A percentile compares a stretch with the other conserved stretches of the same genome.
These are phyloP conservation scores for Alternaria panax DNA, from an alignment of 2,329 filamentous ascomycete species.

Conservation along the genomic window DNA sequence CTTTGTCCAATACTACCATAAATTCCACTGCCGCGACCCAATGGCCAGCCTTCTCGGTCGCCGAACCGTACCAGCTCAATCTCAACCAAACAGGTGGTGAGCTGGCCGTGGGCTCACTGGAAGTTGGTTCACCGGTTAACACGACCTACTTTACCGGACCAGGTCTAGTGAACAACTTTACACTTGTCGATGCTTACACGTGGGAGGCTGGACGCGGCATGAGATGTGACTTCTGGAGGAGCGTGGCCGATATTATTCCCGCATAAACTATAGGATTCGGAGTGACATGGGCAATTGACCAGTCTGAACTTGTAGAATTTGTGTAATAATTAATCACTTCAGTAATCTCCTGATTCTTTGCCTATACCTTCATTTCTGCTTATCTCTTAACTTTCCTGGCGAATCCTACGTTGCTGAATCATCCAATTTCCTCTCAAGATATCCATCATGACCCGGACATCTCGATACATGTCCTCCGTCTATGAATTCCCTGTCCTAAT, in stretches of 20 bases:
- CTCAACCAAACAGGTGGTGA: slow-evolving; percentile 27
- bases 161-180: slow-evolving; percentile 15
- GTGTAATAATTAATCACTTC: not conserved
- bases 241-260: slow-evolving; percentile 9
- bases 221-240: slow-evolving; percentile 22
- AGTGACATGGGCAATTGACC: not conserved
- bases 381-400: not conserved
- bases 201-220: slow-evolving; percentile 22
- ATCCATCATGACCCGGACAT: no score
- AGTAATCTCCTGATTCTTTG: not conserved
- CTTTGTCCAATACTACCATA: not conserved
- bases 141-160: slow-evolving; percentile 14
- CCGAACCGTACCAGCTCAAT: slow-evolving; percentile 6
- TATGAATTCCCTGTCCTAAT: no score
- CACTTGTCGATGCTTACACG: slow-evolving; percentile 15
- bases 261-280: not conserved
- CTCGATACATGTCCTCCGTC: no score
- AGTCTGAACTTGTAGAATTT: not conserved
- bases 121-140: not conserved
- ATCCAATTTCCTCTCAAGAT: not conserved
- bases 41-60: slow-evolving; percentile 11
- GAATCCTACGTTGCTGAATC: not conserved
- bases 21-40: not conserved
- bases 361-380: not conserved
- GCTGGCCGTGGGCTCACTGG: not conserved